phyloP scores from a whole-genome alignment of 2,329 filamentous ascomycete species.

The Epichloe glyceriae region DNA sequence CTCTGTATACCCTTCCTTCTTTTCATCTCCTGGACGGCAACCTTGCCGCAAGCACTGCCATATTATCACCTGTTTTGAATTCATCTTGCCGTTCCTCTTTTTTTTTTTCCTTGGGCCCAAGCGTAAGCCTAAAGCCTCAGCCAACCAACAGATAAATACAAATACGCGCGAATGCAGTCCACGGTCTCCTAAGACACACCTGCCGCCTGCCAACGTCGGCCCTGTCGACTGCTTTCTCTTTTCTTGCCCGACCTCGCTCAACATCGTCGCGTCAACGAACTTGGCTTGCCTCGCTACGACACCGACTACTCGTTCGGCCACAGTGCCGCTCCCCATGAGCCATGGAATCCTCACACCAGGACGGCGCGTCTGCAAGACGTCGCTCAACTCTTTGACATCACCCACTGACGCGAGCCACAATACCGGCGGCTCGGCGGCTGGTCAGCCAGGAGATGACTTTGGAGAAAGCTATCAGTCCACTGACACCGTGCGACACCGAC shows the following conservation, averaged over 20 bases:
- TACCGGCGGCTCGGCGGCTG: conserved; percentile 21
- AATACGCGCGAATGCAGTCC: not conserved
- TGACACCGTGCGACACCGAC: conserved; percentile 45
- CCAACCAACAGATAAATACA: not conserved
- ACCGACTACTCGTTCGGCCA: conserved; percentile 5
- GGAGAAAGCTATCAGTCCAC: conserved; percentile 45
- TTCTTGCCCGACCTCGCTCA: not conserved
- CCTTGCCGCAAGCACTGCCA: not conserved
- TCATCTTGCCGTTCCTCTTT: not conserved
- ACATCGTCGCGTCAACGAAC: not conserved
- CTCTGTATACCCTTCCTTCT: not conserved
- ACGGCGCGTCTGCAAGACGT: conserved; percentile 23
- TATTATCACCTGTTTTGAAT: not conserved
- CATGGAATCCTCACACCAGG: conserved; percentile 32
- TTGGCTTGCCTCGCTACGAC: not conserved
- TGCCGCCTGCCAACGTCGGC: not conserved
- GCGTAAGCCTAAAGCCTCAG: not conserved
- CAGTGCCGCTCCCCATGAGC: conserved; percentile 7
- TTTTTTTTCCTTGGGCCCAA: not conserved
- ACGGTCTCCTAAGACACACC: not conserved
- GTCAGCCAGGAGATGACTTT: conserved; percentile 29
- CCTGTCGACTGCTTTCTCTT: not conserved
- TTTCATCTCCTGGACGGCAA: not conserved
- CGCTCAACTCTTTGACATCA: conserved; percentile 27
- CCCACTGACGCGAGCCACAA: conserved; percentile 37